These are phyloP conservation scores for Aspergillus oerlinghausenensis DNA, from an alignment of 2,329 filamentous ascomycete species.

Conservation along the genomic window DNA sequence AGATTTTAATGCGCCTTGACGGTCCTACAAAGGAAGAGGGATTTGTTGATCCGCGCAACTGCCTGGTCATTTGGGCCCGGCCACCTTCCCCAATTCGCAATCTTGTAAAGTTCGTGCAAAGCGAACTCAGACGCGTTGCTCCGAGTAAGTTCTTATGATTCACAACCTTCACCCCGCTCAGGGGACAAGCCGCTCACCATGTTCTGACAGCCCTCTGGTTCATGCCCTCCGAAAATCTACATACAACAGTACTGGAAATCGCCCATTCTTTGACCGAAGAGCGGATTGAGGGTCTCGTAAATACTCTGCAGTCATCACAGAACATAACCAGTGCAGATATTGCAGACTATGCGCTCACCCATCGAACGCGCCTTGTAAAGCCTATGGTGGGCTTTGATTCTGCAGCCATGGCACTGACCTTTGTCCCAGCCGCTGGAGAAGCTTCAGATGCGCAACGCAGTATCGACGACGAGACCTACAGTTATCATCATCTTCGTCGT, in stretches of 20 bases:
- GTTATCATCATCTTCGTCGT: conserved; percentile 81
- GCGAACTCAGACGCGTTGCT: conserved; percentile 56
- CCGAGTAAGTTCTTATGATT: conserved; percentile 58
- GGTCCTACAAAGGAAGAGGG: conserved; percentile 61
- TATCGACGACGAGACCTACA: conserved; percentile 60
- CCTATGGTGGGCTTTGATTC: conserved; percentile 79
- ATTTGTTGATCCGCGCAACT: conserved; percentile 70
- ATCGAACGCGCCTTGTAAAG: conserved; percentile 71
- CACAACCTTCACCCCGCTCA: not conserved
- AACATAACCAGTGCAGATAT: conserved; percentile 37
- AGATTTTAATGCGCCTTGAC: conserved; percentile 65
- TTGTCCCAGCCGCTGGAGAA: conserved; percentile 72
- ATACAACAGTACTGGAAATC: conserved; percentile 77
- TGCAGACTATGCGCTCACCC: conserved; percentile 59
- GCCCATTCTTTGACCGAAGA: conserved; percentile 70
- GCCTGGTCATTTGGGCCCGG: conserved; percentile 80
- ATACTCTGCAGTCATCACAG: conserved; percentile 40
- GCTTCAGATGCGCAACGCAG: conserved; percentile 31
- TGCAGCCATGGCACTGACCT: conserved; percentile 77
- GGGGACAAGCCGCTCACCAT: not conserved
- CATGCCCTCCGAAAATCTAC: conserved; percentile 74
- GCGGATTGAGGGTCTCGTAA: conserved; percentile 63
- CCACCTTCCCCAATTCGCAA: conserved; percentile 65
- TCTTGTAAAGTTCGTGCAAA: conserved; percentile 64
- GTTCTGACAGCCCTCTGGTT: conserved; percentile 66